A percentile compares a stretch with the other conserved stretches of the same genome.
Evolutionary conservation across 371 early-diverging fungal species (phyloP).

Genomic region (Actinomortierella wolfii): DNA sequence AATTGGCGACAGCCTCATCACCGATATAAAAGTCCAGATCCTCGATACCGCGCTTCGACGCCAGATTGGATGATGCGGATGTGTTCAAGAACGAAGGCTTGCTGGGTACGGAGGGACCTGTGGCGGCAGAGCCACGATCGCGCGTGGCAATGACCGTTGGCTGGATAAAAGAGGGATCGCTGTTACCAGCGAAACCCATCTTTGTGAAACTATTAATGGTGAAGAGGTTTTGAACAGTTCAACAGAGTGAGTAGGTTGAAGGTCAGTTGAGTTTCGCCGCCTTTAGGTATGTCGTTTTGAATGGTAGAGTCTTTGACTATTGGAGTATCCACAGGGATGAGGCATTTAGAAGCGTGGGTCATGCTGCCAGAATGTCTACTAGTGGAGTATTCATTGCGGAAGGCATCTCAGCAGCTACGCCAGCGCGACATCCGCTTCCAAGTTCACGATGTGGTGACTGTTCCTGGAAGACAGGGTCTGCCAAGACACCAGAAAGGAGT

Average conservation of each 20-base stretch:
- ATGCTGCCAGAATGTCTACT: too few species aligned
- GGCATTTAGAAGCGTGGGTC: too few species aligned
- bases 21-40: slow-evolving; percentile 98
- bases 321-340: too few species aligned
- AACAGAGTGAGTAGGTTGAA: slow-evolving; percentile 1
- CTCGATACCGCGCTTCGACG: slow-evolving; percentile 96
- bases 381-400: too few species aligned
- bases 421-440: too few species aligned
- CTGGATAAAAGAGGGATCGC: slow-evolving; percentile 94
- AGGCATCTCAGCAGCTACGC: too few species aligned
- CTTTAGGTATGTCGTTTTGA: too few species aligned
- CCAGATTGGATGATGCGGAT: slow-evolving; percentile 64
- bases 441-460: neutral
- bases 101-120: slow-evolving; percentile 61
- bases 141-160: slow-evolving; percentile 91
- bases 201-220: slow-evolving; percentile 84
- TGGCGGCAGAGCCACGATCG: slow-evolving; percentile 55
- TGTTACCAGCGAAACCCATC: slow-evolving; percentile 97
- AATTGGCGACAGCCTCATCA: slow-evolving; percentile 91
- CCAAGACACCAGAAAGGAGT: neutral
- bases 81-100: slow-evolving; percentile 64
- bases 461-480: neutral
- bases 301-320: too few species aligned
- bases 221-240: neutral
- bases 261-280: too few species aligned